Evolutionary conservation across 805 yeast species (phyloP).

Genomic region (Nakazawaea ernobii): DNA sequence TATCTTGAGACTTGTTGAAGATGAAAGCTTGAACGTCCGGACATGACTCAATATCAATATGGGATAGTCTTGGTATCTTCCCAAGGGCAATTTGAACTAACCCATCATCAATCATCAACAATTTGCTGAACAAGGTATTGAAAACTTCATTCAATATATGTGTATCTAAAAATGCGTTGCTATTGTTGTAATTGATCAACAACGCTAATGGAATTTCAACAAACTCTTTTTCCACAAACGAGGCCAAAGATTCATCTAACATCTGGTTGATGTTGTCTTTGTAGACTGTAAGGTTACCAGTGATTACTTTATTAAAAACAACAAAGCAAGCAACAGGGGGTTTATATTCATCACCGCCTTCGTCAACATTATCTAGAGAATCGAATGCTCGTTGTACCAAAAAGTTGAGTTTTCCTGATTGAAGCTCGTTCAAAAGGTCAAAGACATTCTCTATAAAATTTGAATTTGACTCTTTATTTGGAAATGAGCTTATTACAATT

Average conservation of each 20-base stretch:
- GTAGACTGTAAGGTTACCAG: conserved; percentile 16
- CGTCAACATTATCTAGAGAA: conserved; percentile 20
- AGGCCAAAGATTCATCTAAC: conserved; percentile 26
- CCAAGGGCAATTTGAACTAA: background rate
- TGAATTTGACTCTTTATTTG: conserved; percentile 16
- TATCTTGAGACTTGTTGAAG: conserved; percentile 10
- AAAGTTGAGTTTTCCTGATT: conserved; percentile 16
- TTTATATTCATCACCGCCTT: conserved; percentile 4
- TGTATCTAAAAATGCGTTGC: conserved; percentile 15
- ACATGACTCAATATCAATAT: conserved; percentile 18
- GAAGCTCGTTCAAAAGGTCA: conserved; percentile 13
- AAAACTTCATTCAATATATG: conserved; percentile 23
- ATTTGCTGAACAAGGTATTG: conserved; percentile 28
- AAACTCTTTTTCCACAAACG: conserved; percentile 23
- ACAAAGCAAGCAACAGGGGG: conserved; percentile 21
- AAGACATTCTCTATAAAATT: conserved; percentile 22
- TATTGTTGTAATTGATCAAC: conserved; percentile 26
- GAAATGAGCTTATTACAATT: conserved; percentile 11
- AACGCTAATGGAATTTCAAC: conserved; percentile 27
- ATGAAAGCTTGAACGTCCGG: conserved; percentile 17
- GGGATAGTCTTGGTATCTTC: conserved; percentile 12
- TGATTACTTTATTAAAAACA: conserved; percentile 23
- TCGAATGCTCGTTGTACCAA: conserved; percentile 21
- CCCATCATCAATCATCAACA: conserved; percentile 18
- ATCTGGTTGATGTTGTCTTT: conserved; percentile 25